Percentiles rank a stretch among this genome's conserved stretches.
These are phyloP conservation scores for Diaporthe sp. DNA, from an alignment of 2,329 filamentous ascomycete species.

Conservation along the genomic window DNA sequence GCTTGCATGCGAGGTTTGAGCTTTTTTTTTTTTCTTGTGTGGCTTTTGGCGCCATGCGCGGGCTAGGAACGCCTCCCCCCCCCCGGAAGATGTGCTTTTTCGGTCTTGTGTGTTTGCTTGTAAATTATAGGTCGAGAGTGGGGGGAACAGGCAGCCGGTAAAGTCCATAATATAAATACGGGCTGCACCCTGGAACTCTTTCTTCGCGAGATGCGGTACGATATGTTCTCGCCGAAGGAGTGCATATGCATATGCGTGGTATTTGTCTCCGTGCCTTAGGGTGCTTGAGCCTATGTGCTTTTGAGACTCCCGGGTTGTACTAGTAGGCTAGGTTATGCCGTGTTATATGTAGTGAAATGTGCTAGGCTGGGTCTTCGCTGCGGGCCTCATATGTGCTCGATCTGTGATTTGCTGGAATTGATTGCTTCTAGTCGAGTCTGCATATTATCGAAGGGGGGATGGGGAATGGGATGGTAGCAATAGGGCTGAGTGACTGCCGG, in stretches of 20 bases:
- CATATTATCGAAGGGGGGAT: background rate
- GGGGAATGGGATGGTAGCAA: background rate
- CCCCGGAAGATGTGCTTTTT: background rate
- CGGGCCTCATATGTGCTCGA: background rate
- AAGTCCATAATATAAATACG: background rate
- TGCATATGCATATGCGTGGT: background rate
- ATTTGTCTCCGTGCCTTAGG: too few species aligned
- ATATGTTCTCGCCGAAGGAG: too few species aligned
- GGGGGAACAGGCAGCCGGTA: background rate
- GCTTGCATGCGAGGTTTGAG: background rate
- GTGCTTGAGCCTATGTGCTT: too few species aligned
- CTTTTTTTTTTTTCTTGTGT: background rate
- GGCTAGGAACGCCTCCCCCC: background rate
- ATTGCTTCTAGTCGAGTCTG: background rate
- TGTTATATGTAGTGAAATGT: background rate
- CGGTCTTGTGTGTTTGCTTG: too few species aligned
- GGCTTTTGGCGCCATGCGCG: background rate
- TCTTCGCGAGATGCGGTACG: too few species aligned
- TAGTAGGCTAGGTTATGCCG: background rate
- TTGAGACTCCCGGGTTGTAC: too few species aligned
- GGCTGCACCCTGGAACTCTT: too few species aligned
- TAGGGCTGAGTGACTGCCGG: slow-evolving; percentile 8
- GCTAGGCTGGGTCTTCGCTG: background rate
- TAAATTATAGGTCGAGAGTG: background rate
- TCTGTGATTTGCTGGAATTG: background rate